Base-by-base conservation (phyloP, 192 early-diverging fungal species). In the Glomus cerebriforme region DNA sequence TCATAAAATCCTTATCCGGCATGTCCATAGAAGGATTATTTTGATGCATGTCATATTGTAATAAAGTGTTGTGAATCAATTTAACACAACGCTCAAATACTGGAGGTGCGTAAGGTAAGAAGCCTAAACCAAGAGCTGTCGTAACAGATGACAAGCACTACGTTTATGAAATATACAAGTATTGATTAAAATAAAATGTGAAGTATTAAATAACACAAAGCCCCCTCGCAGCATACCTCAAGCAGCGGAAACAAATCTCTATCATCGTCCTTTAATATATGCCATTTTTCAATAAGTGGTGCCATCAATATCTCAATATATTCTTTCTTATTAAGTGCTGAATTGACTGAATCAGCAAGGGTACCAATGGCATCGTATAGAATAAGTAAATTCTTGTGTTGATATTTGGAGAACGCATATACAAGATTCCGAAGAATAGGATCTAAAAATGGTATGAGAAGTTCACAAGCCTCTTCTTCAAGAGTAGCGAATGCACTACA, bases 321-420 rank as follows among this genome's bases (percentile, higher is more conserved):
- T 62, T 92, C 83, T 68, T 91, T 93, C 69, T 91, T 90, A 85
- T 92, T 94, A 54, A 99, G 91, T 67, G 91, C 93, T 24, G 82
- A 73, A 0, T 93, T 95, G 19, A 98, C 96, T 13, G 93, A 89
- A 79, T 99, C 97, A 19, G 97, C 97, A 58, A 99, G 88, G n/a
- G 97, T 99, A 47, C 96, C 97, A 17, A 99, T 90, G 2, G 96
- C 97, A 78, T 99, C 97, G 83, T 98, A 99, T 64, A 99, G 87
- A 75, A 98, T 94, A 47, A 99, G 85, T 77, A 97, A 84, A 83
- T 99, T 99, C 87, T 96, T 97, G 75, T 94, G 87, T 89, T 99
- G 95, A 87, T 99, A 99, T 73, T 93, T 94, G 39, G 82, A 81
- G 79, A 99, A 99, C 6, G 96, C 95, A 34, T 83, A 83, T 3